A percentile compares a stretch with the other conserved stretches of the same genome.
Conservation (phyloP, 1,139 yeast genomes). For the Yamadazyma mexicana region DNA sequence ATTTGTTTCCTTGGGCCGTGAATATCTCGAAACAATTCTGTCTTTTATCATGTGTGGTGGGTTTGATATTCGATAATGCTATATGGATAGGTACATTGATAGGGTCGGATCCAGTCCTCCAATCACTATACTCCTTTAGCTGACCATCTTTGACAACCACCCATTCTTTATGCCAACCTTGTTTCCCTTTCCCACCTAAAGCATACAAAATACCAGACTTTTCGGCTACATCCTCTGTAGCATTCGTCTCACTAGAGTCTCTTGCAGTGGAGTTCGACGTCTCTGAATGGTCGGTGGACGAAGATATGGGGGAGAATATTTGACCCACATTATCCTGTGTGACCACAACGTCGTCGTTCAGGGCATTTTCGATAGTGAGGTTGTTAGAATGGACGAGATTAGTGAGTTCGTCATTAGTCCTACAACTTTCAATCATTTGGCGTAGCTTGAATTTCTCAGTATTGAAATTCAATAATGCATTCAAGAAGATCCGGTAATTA, state of each 20-base stretch:
- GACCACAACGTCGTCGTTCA: constrained; percentile 20
- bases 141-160: constrained; percentile 70
- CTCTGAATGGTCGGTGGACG: not conserved
- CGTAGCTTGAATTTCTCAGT: constrained; percentile 45
- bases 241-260: constrained; percentile 6
- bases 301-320: constrained; percentile 22
- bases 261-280: not conserved
- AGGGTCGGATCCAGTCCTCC: constrained; percentile 71
- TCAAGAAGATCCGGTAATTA: constrained; percentile 34
- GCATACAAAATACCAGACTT: constrained; percentile 64
- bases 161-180: constrained; percentile 93
- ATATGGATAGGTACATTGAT: constrained; percentile 73
- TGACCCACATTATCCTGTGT: constrained; percentile 34
- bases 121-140: constrained; percentile 72
- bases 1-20: constrained; percentile 67
- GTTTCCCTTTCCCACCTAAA: constrained; percentile 70
- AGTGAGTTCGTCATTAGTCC: constrained; percentile 43
- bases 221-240: constrained; percentile 23
- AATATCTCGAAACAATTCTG: constrained; percentile 72
- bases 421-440: constrained; percentile 45
- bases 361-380: constrained; percentile 20
- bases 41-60: constrained; percentile 46
- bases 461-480: constrained; percentile 38
- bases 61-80: constrained; percentile 69
- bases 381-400: constrained; percentile 30